Evolutionary conservation across 2,329 filamentous ascomycete genomes (phyloP).

Genomic region (Fusarium camptoceras): DNA sequence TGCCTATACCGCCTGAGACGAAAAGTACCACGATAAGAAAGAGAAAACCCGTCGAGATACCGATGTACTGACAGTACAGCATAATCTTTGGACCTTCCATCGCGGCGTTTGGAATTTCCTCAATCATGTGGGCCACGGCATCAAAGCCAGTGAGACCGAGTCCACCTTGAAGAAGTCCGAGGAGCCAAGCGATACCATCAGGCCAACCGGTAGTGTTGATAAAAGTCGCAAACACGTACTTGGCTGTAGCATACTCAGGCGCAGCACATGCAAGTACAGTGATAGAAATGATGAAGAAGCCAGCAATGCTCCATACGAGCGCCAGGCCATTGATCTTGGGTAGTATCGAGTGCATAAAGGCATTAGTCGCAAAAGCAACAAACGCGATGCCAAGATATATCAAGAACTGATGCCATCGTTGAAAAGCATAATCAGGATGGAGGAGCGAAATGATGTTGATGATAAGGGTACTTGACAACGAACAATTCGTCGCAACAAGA

Average conservation of each 20-base stretch:
- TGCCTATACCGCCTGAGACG: slow-evolving; percentile 67
- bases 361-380: slow-evolving; percentile 48
- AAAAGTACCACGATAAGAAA: slow-evolving; percentile 74
- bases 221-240: slow-evolving; percentile 50
- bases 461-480: slow-evolving; percentile 74
- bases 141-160: slow-evolving; percentile 52
- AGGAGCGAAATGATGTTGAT: slow-evolving; percentile 73
- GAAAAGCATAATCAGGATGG: slow-evolving; percentile 64
- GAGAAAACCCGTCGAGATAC: slow-evolving; percentile 70
- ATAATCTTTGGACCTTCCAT: slow-evolving; percentile 51
- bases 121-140: slow-evolving; percentile 53
- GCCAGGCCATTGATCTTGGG: slow-evolving; percentile 70
- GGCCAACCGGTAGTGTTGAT: slow-evolving; percentile 52
- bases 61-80: slow-evolving; percentile 71
- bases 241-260: slow-evolving; percentile 63
- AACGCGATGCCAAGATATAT: slow-evolving; percentile 51
- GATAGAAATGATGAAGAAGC: slow-evolving; percentile 76
- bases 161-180: slow-evolving; percentile 50
- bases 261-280: slow-evolving; percentile 74
- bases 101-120: slow-evolving; percentile 50
- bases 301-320: slow-evolving; percentile 76
- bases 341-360: slow-evolving; percentile 49
- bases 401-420: slow-evolving; percentile 78
- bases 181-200: slow-evolving; percentile 51
- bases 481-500: slow-evolving; percentile 74